These are phyloP conservation scores for Lentinula boryana DNA, from an alignment of 768 basidiomycete genomes.

Conservation along the genomic window DNA sequence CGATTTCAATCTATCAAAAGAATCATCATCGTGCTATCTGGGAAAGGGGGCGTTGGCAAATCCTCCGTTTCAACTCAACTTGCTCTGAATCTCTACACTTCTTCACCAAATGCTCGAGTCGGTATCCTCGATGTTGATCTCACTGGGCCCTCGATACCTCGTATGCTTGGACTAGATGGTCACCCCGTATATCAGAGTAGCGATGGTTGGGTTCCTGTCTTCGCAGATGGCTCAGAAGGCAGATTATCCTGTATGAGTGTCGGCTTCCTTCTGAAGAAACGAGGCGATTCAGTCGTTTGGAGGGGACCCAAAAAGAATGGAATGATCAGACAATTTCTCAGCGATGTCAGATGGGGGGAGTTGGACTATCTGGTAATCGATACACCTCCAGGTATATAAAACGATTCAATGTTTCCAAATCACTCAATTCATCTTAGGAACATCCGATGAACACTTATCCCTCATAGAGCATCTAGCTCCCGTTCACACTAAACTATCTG, in stretches of 20 bases:
- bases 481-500: slow-evolving; percentile 68
- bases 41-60: slow-evolving; percentile 98
- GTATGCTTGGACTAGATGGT: slow-evolving; percentile 89
- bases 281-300: slow-evolving; percentile 95
- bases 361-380: slow-evolving; percentile 91
- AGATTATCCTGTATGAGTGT: slow-evolving; percentile 94
- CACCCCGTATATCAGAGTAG: slow-evolving; percentile 89
- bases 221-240: slow-evolving; percentile 73
- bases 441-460: slow-evolving; percentile 97
- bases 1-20: slow-evolving; percentile 73
- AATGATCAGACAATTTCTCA: slow-evolving; percentile 94
- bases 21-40: slow-evolving; percentile 89
- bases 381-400: slow-evolving; percentile 84
- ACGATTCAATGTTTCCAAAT: not conserved
- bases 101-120: slow-evolving; percentile 60
- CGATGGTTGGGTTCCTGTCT: slow-evolving; percentile 97
- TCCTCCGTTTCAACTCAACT: slow-evolving; percentile 93
- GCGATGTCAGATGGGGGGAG: slow-evolving; percentile 93
- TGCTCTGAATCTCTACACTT: slow-evolving; percentile 77
- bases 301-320: slow-evolving; percentile 98
- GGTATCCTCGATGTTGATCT: slow-evolving; percentile 94
- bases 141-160: slow-evolving; percentile 90
- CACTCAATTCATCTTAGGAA: slow-evolving; percentile 49
- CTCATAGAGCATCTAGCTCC: slow-evolving; percentile 91
- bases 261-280: slow-evolving; percentile 87